Base-by-base conservation (phyloP, 164 flowering plant species). In the Vitis rupestris region DNA sequence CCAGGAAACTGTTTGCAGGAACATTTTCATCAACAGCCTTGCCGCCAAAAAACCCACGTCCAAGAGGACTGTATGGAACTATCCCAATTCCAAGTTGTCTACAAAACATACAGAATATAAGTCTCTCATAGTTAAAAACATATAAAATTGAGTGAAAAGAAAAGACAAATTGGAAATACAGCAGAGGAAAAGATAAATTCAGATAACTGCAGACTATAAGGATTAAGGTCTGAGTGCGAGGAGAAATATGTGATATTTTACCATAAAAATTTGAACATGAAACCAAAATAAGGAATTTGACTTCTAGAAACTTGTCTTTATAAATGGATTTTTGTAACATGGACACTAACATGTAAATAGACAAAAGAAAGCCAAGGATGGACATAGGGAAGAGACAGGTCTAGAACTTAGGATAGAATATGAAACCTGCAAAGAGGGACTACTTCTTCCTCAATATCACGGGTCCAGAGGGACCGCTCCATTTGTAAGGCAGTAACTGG, bases 11-110 rank as follows among this genome's bases (percentile, higher is more conserved):
- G 59, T 66, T 64, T 49, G 37, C 52, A 12, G 74, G 72, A 3
- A 6, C 8, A 10, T 44, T 64, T 27, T 59, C 75, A 4, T 19
- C 27, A 31, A 66, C 60, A 13, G 60, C 75, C 27, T 58, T 82
- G 50, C 81, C 81, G 51, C 74, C 77, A 63, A 82, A 82, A 47
- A 80, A 65, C 3, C 83, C 83, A 7, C 79, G 79, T 4, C 83
- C 83, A 27, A 82, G 67, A 50, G 85, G 83, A 62, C 83, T 68
- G 63, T 82, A 82, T 29, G 85, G 71, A 19, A 82, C 85, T 44
- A 11, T 30, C 2, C 15, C 44, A 15, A 63, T 11, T 31, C 48
- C 44, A 37, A 37, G 44, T 37, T 37, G 0, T 37, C 8, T 16
- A 61, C 11, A 11, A 27, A 27, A 10, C 14, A 30, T 13, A 57